Conservation (phyloP, 352 stramenopile genomes). For the Pythium oligandrum region DNA sequence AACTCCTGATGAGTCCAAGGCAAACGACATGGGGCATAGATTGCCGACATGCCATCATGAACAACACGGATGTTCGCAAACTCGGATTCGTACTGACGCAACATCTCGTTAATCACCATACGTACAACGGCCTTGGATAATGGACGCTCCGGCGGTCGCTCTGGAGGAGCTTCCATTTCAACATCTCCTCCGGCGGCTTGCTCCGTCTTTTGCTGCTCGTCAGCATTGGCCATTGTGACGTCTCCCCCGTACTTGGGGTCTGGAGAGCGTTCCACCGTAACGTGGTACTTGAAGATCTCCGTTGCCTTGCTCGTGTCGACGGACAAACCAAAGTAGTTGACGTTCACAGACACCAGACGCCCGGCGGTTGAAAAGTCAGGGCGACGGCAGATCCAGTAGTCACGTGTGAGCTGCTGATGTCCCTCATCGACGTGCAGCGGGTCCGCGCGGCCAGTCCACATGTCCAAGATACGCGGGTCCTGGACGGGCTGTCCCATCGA, state of each 20-base stretch:
- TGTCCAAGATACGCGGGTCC: slow-evolving; percentile 46
- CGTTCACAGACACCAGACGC: slow-evolving; percentile 33
- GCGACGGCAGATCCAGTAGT: slow-evolving; percentile 43
- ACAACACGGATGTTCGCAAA: slow-evolving; percentile 55
- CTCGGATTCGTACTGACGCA: slow-evolving; percentile 45
- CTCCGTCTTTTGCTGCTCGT: too few species aligned
- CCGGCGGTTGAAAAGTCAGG: slow-evolving; percentile 28
- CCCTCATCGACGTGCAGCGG: slow-evolving; percentile 34
- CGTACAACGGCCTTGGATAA: slow-evolving; percentile 46
- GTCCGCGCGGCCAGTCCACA: slow-evolving; percentile 35
- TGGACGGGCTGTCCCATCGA: slow-evolving; percentile 36
- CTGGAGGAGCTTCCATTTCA: slow-evolving; percentile 34
- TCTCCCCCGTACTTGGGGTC: slow-evolving; percentile 42
- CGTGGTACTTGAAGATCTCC: slow-evolving; percentile 78
- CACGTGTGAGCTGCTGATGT: slow-evolving; percentile 30
- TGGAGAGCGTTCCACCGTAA: slow-evolving; percentile 45
- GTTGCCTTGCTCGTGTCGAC: slow-evolving; percentile 28
- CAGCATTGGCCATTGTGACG: too few species aligned
- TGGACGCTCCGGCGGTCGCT: slow-evolving; percentile 25
- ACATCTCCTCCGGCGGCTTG: slow-evolving; percentile 24
- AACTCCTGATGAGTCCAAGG: slow-evolving; percentile 51
- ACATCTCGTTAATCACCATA: slow-evolving; percentile 51
- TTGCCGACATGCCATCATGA: slow-evolving; percentile 52
- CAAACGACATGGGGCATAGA: slow-evolving; percentile 51
- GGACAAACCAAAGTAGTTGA: slow-evolving; percentile 69